Percentiles rank a stretch among this genome's conserved stretches.
Conservation (phyloP, 208 protist genomes). For the Blechomonas ayalai region DNA sequence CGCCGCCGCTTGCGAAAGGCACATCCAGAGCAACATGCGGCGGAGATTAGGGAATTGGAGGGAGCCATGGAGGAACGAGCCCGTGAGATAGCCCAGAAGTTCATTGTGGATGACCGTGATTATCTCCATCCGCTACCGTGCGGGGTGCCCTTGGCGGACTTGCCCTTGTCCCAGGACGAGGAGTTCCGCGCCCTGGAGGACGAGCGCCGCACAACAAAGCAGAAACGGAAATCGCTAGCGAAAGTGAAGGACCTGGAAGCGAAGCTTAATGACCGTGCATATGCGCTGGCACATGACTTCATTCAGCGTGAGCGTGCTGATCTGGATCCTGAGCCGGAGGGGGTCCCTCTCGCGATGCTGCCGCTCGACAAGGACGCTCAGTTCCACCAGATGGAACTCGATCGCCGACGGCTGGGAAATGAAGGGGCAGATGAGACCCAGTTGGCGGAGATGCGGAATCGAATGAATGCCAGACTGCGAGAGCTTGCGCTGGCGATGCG, state of each 20-base stretch:
- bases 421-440: constrained; percentile 17
- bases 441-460: constrained; percentile 39
- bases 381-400: constrained; percentile 68
- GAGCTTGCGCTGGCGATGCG: constrained; percentile 53
- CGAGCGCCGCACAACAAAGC: constrained; percentile 20
- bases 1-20: constrained; percentile 43
- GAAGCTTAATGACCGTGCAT: constrained; percentile 34
- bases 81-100: constrained; percentile 39
- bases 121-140: constrained; percentile 58
- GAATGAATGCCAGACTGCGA: constrained; percentile 45
- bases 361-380: constrained; percentile 55
- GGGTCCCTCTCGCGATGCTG: constrained; percentile 50
- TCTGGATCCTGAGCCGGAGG: constrained; percentile 71
- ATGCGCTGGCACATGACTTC: constrained; percentile 53
- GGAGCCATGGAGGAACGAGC: constrained; percentile 52
- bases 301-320: constrained; percentile 52
- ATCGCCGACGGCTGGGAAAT: constrained; percentile 46
- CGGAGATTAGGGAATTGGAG: constrained; percentile 37
- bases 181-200: constrained; percentile 54
- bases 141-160: constrained; percentile 55
- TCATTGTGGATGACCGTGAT: constrained; percentile 46
- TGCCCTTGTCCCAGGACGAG: constrained; percentile 48
- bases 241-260: constrained; percentile 35
- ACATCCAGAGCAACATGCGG: constrained; percentile 14
- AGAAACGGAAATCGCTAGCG: constrained; percentile 4